Base-by-base conservation (phyloP, 129 eudicot genomes). In the Centella asiatica region DNA sequence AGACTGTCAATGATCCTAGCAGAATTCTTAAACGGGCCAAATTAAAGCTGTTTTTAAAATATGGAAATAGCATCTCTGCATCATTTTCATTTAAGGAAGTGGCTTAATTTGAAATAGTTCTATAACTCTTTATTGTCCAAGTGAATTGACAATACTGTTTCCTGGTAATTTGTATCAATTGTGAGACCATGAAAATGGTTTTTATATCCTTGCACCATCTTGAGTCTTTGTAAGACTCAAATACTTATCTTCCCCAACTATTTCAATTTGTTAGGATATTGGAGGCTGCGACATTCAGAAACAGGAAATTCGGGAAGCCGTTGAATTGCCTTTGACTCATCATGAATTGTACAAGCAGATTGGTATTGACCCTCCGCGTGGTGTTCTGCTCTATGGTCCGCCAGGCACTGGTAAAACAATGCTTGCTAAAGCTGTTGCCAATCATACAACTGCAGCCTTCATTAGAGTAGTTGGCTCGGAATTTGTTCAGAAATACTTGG, bases 321-420 rank as follows among this genome's bases (percentile, higher is more conserved):
- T 88, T 14, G 96, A 88, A 80, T 60, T 88, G 19, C 96, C 96
- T 60, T 77, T 88, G 65, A 84, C 94, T 59, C 96, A 88, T 72
- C 94, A 84, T 64, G 96, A 88, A 10, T 31, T 84, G 62, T 88
- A 84, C 87, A 80, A 84, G 53, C 94, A 88, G 70, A 84, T 88
- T 44, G 96, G 96, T n/a, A 85, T 88, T n/a, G 96, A 88, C 63
- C 94, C 96, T 42, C 96, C 96, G 32, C 86, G 94, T 47, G 96
- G 96, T 60, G 96, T 88, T 50, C 71, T 88, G 80, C 80, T 84
- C 8, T 87, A 87, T 72, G 95, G 95, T 54, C 95, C 95, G 39
- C 95, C 95, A 61, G 95, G 95, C 46, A 88, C 96, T 17, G 96
- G 96, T 65, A 88, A 84, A 70, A 88, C 96, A 5, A 84, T 88